These are phyloP conservation scores for Hypoxylon sp. DNA, from an alignment of 2,329 filamentous ascomycete genomes.

Conservation along the genomic window DNA sequence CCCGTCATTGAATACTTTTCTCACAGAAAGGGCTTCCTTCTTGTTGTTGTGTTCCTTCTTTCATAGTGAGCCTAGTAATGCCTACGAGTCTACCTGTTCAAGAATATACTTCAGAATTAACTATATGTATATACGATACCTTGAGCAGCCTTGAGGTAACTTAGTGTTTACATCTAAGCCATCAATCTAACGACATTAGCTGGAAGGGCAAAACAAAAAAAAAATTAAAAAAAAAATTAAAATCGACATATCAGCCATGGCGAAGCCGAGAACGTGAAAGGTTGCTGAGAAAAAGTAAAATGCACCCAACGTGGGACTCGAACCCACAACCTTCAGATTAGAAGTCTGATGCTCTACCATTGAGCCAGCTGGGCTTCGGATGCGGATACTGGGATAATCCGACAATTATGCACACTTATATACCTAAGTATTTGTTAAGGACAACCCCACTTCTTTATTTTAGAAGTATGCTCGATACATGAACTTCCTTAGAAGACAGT, in stretches of 20 bases:
- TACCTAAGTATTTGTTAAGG: not conserved
- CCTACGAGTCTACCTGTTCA: too few species aligned
- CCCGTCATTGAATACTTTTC: too few species aligned
- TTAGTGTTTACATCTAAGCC: too few species aligned
- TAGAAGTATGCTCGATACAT: not conserved
- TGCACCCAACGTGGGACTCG: constrained; percentile 3
- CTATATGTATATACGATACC: too few species aligned
- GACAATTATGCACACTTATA: not conserved
- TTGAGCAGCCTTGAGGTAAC: too few species aligned
- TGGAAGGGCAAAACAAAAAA: too few species aligned
- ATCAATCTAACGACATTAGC: too few species aligned
- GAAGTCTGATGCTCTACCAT: constrained; percentile 7
- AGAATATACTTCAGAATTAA: too few species aligned
- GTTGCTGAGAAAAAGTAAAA: not conserved
- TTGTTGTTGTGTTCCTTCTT: too few species aligned
- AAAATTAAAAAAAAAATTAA: not conserved
- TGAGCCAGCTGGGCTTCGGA: constrained; percentile 6
- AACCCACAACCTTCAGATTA: constrained; percentile 7
- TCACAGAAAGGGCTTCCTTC: too few species aligned
- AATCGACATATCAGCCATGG: not conserved
- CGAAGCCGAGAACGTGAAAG: not conserved
- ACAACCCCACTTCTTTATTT: constrained; percentile 1
- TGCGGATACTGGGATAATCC: constrained; percentile 1
- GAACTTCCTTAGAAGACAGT: too few species aligned
- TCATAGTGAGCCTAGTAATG: too few species aligned